Evolutionary conservation across 192 early-diverging fungal genomes (phyloP), one percentile per base, ranked within the genome.

Genomic region (Paraglomus brasilianum): DNA sequence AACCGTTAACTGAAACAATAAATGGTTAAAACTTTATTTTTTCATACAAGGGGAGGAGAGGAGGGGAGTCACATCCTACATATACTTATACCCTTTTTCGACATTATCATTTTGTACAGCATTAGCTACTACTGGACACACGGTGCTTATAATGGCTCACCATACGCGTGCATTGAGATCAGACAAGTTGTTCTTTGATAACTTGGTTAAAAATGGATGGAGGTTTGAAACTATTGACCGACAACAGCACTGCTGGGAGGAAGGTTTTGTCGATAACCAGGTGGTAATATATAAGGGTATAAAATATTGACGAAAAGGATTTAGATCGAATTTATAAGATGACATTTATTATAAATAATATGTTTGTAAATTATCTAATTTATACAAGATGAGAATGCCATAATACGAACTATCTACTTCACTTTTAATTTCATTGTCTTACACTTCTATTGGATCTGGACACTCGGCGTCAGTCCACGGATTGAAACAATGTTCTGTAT

Each of bases 1-100:
- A 69, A 36, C 74, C 72, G 1, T 57, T 81, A 7, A 61, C 78
- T 22, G 74, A 77, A n/a, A 78, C 80, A 2, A 70, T 81, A 47
- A 47, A 58, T 22, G 74, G 22, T 72, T 69, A 41, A 40, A 61
- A 40, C 58, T 66, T 8, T 65, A 58, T 43, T 74, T 39, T 69
- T 47, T 71, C 9, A 47, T 59, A 7, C 63, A 72, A 21, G 65
- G 21, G 36, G 50, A 62, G 15, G 39, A 52, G 30, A 53, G 39
- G 51, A 14, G 21, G 40, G 30, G 15, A 30, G 48, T 10, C 30
- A 17, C 15, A 13, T 22, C 39, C 46, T 24, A 39, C 9, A n/a
- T 46, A 47, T 6, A 4, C 4, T 19, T 9, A 53, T 2, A 14
- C 1, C n/a, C 21, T 49, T 38, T 40, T 41, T 39, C 7, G 46